Evolutionary conservation across 495 filamentous ascomycete genomes (phyloP).

Genomic region (Rhypophila decipiens): DNA sequence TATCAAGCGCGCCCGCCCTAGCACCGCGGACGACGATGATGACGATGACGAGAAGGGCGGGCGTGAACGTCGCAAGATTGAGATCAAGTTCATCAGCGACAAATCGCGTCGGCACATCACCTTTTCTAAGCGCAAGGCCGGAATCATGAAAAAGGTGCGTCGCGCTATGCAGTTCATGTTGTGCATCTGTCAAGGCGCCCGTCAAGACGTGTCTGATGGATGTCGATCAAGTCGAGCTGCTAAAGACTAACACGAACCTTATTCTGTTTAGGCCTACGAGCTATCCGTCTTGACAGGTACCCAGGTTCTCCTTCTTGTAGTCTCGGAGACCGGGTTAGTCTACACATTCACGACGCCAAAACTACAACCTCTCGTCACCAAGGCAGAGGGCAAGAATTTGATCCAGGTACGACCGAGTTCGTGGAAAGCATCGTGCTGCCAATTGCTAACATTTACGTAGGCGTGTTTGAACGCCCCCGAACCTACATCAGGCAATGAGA

Average conservation of each 20-base stretch:
- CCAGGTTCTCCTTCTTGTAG: slow-evolving; percentile 93
- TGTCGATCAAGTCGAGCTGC: too few species aligned
- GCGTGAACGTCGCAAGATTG: slow-evolving; percentile 98
- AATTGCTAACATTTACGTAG: slow-evolving; percentile 27
- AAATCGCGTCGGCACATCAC: slow-evolving; percentile 99
- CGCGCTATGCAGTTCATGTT: too few species aligned
- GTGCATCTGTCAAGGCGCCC: too few species aligned
- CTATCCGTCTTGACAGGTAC: slow-evolving; percentile 96
- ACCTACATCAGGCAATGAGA: slow-evolving; percentile 76
- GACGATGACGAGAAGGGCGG: slow-evolving; percentile 98
- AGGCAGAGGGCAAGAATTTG: slow-evolving; percentile 98
- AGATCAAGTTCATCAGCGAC: slow-evolving; percentile 99
- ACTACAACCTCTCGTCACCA: slow-evolving; percentile 96
- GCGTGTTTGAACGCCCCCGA: slow-evolving; percentile 97
- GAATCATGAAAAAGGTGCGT: slow-evolving; percentile 99
- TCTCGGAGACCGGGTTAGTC: slow-evolving; percentile 96
- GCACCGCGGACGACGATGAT: slow-evolving; percentile 86
- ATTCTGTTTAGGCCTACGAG: slow-evolving; percentile 77
- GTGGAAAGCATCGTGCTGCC: neutral
- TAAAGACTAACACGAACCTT: too few species aligned
- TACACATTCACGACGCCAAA: slow-evolving; percentile 99
- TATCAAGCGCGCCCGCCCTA: slow-evolving; percentile 82
- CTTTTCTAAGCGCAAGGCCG: slow-evolving; percentile 99
- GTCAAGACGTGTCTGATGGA: too few species aligned
- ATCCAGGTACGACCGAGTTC: slow-evolving; percentile 70